Base-by-base conservation (phyloP, 2,329 filamentous ascomycete genomes). In the Phyllosticta paracitricarpa region DNA sequence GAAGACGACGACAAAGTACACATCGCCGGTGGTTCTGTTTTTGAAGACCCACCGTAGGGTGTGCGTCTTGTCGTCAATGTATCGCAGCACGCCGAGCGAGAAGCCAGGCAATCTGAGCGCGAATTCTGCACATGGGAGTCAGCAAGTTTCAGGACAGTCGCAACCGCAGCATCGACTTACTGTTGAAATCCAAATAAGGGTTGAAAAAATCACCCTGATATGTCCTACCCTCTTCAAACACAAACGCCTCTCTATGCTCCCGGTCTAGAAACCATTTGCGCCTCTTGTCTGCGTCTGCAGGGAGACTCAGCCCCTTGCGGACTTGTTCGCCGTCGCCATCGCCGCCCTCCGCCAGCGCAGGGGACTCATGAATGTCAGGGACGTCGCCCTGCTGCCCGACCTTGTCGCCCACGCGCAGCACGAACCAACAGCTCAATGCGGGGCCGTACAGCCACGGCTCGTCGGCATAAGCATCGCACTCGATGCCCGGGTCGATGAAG, bases 151-250 rank as follows among this genome's bases (percentile, higher is more conserved):
- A 59, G 9, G 52, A 26, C 9, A 10, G 14, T 4, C 2, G 26
- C 33, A 4, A n/a, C 17, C 28, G 17, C 25, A n/a, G 14, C 14
- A 12, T 7, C 33, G 9, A 65, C 64, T 59, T 54, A 66, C 64
- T 77, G 0, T 74, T 73, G 66, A 79, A 80, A 63, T 79, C 77
- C 4, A 80, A 65, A 65, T 79, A 78, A 24, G 76, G 76, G 59
- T 80, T 80, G 69, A 76, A 78, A 62, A 80, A 79, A 61, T 80
- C 78, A 0, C 68, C 76, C 51, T 76, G 71, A 60, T 80, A 79
- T 59, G 74, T 59, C 22, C 78, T 62, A 0, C 73, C 77, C 61
- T 75, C 72, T 62, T 79, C 76, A 56, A 79, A 79, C 0, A 70
- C 69, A 56, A 78, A 76, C 0, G 63, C 56, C 30, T 74, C 67